Base-by-base conservation (phyloP, 768 basidiomycete species). In the Psilocybe cubensis region DNA sequence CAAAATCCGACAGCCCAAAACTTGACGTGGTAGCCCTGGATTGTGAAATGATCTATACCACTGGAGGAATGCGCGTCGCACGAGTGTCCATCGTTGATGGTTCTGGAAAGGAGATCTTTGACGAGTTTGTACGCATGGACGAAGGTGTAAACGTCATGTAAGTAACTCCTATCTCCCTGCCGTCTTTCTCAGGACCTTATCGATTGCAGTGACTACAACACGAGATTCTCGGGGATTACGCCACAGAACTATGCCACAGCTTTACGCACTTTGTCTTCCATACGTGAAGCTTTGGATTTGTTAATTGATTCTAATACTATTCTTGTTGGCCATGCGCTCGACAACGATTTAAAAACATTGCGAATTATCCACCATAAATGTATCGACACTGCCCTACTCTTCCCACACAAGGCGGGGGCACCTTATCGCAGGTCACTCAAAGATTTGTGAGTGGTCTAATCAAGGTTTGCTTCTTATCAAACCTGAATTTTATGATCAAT, bases 31-130 rank as follows among this genome's bases (percentile, higher is more conserved):
- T 88, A 4, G 93, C 93, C 0, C 77, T 98, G 48, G 97, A 99
- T 70, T 98, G 97, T 68, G 97, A 99, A 73, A 94, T 98, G 92
- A 80, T 98, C 8, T 94, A 96, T 74, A 91, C 94, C 0, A 98
- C 96, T 0, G 92, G 91, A 4, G 97, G 97, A 0, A 85, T 94
- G 82, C 87, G 89, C 20, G 85, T 97, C 3, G 96, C 94, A 2
- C 84, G 97, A 3, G 87, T 97, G 2, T 97, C 96, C 0, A 84
- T 96, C 6, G 85, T 98, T 1, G 91, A 96, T 67, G 88, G 87
- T 7, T 69, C 78, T 1, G 94, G 93, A 1, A 74, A 76, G 24
- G 78, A 85, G 51, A 80, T 98, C 2, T 87, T 96, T 44, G 97
- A 99, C 69, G 83, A 94, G 67, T 71, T 90, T 42, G 83, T 96